phyloP scores from a whole-genome alignment of 2,329 filamentous ascomycete species.

The Cytospora mali region DNA sequence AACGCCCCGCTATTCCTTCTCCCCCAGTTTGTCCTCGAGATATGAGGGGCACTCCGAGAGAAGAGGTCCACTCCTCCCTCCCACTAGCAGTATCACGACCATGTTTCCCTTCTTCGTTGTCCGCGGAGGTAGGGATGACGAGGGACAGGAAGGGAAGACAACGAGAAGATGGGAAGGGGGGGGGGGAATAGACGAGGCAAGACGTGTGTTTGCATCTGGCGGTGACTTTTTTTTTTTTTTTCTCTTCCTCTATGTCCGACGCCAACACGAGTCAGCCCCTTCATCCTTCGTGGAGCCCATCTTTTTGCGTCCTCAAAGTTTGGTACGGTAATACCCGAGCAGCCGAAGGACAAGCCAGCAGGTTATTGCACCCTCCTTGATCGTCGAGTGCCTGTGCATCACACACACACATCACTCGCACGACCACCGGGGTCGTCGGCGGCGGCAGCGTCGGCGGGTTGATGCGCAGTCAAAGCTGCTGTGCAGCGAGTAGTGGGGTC shows the following conservation, averaged over 20 bases:
- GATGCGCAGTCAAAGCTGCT: neutral
- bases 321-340: neutral
- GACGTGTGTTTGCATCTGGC: no score
- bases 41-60: neutral
- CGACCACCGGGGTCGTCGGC: neutral
- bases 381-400: neutral
- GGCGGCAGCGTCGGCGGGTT: neutral
- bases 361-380: neutral
- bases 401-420: neutral
- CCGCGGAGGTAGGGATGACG: neutral
- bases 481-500: neutral
- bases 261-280: no score
- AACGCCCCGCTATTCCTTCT: neutral
- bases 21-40: neutral
- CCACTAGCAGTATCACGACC: neutral
- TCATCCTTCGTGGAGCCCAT: neutral
- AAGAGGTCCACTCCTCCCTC: neutral
- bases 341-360: neutral
- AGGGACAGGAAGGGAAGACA: neutral
- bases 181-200: neutral
- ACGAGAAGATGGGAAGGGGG: no score
- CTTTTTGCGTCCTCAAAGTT: neutral
- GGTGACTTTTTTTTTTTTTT: no score
- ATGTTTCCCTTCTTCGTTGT: neutral
- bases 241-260: no score